Percentiles rank a stretch among this genome's conserved stretches.
These are phyloP conservation scores for Albugo laibachii DNA, from an alignment of 352 stramenopile genomes.

Conservation along the genomic window DNA sequence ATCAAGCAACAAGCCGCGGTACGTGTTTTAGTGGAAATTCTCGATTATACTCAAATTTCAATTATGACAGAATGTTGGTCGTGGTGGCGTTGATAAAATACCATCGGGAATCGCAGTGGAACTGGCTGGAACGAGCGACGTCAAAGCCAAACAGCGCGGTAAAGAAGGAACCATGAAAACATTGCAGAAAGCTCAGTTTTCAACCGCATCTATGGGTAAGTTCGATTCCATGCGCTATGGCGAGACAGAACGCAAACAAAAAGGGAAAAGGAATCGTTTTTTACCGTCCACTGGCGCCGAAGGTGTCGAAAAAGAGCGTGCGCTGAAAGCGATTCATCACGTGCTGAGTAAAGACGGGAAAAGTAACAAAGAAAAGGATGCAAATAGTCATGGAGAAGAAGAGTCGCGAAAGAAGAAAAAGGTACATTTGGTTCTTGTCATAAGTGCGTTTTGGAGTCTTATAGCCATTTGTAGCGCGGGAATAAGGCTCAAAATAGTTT, in stretches of 20 bases:
- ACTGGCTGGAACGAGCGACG: slow-evolving; percentile 50
- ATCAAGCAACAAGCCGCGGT: slow-evolving; percentile 54
- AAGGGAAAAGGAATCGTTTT: slow-evolving; percentile 72
- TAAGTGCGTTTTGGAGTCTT: too few relatives aligned
- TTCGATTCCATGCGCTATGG: slow-evolving; percentile 88
- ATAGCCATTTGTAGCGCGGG: slow-evolving; percentile 16
- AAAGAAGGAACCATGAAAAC: slow-evolving; percentile 79
- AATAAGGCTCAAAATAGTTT: slow-evolving; percentile 24
- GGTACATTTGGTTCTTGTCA: too few relatives aligned
- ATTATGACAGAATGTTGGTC: background rate
- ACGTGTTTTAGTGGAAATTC: background rate
- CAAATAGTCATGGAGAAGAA: slow-evolving; percentile 27
- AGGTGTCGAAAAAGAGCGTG: slow-evolving; percentile 59
- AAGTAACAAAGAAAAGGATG: slow-evolving; percentile 50
- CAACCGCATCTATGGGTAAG: slow-evolving; percentile 85
- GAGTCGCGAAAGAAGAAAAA: slow-evolving; percentile 4
- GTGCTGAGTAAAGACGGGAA: slow-evolving; percentile 62
- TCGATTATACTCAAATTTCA: background rate
- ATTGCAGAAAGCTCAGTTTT: slow-evolving; percentile 82
- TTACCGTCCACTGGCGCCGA: slow-evolving; percentile 47
- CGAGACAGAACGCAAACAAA: slow-evolving; percentile 78
- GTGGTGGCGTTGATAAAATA: slow-evolving; percentile 18
- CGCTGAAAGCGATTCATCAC: slow-evolving; percentile 54
- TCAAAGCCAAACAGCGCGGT: slow-evolving; percentile 66
- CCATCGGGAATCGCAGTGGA: slow-evolving; percentile 82